Evolutionary conservation across 148 eudicot species (phyloP).

Genomic region (Salicornia ramosissima): DNA sequence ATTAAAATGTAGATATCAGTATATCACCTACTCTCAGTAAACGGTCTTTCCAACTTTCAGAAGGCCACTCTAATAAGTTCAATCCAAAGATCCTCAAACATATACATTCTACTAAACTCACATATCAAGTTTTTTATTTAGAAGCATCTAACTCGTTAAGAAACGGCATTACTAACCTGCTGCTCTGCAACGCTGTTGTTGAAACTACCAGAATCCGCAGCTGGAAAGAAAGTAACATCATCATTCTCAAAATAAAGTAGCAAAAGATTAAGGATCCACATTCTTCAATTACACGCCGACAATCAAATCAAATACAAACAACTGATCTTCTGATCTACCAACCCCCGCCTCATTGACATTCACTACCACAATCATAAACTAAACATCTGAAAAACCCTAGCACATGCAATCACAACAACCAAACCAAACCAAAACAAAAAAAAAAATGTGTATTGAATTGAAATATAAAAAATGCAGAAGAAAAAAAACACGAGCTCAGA

Average conservation of each 20-base stretch:
- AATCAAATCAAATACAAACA: not conserved
- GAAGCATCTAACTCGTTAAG: not conserved
- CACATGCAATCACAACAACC: slow-evolving; percentile 10
- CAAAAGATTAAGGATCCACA: slow-evolving; percentile 4
- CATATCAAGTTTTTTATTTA: not conserved
- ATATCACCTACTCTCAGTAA: not conserved
- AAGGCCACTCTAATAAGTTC: not conserved
- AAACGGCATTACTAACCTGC: slow-evolving; percentile 56
- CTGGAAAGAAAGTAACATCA: slow-evolving; percentile 29
- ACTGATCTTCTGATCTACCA: not conserved
- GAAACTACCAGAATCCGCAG: slow-evolving; percentile 76
- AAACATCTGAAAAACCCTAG: slow-evolving; percentile 9
- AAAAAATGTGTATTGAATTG: too few relatives aligned
- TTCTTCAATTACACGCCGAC: slow-evolving; percentile 1
- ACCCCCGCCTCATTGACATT: not conserved
- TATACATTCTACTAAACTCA: slow-evolving; percentile 1
- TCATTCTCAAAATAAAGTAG: not conserved
- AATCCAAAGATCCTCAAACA: not conserved
- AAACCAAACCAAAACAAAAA: slow-evolving; percentile 9
- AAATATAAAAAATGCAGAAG: slow-evolving; percentile 6
- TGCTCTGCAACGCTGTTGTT: slow-evolving; percentile 89
- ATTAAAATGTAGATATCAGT: not conserved
- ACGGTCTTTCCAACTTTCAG: not conserved
- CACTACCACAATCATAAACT: not conserved
- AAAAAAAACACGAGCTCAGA: slow-evolving; percentile 29